Evolutionary conservation across 495 filamentous ascomycete genomes (phyloP), one percentile per base, ranked within the genome.

Genomic region (Trichocladium antarcticum): DNA sequence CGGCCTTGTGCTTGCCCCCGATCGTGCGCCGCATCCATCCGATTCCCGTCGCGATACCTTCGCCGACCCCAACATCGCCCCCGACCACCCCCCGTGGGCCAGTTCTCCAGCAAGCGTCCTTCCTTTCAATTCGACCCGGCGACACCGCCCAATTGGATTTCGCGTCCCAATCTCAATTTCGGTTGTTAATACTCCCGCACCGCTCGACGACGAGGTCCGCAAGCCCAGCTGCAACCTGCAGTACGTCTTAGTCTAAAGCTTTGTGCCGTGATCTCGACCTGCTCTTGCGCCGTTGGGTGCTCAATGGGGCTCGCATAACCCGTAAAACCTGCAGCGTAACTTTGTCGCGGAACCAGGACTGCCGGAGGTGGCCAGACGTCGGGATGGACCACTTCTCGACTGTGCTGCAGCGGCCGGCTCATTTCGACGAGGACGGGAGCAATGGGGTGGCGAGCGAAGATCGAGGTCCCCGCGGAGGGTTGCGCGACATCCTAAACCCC

Each of bases 301-400:
- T 62, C 59, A 49, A 64, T 64, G 61, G 57, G 55, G 57, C 44
- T 42, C 50, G 45, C 41, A 56, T 54, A 56, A 48, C 14, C 45
- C 28, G 60, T 63, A 60, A 54, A 56, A 45, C 19, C 27, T 45
- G 31, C 47, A 51, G 42, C 52, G 48, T 48, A 49, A 51, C 42
- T 34, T 49, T 22, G 47, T 36, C 32, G 50, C 41, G 55, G 52
- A 44, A 58, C 34, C 37, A 35, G 52, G 49, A 45, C 35, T n/a
- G 20, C n/a, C 29, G 47, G 24, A 40, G 36, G 51, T 24, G 48
- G 46, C 32, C 14, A 11, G 31, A 56, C 31, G n/a, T n/a, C n/a
- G n/a, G n/a, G 15, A 69, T 69, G 67, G 68, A 71, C 46, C 60
- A 63, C 40, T 74, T 71, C 57, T 69, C 71, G 55, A 71, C 65